These are phyloP conservation scores for Fusarium sp. DNA, from an alignment of 2,329 filamentous ascomycete species.

Conservation along the genomic window DNA sequence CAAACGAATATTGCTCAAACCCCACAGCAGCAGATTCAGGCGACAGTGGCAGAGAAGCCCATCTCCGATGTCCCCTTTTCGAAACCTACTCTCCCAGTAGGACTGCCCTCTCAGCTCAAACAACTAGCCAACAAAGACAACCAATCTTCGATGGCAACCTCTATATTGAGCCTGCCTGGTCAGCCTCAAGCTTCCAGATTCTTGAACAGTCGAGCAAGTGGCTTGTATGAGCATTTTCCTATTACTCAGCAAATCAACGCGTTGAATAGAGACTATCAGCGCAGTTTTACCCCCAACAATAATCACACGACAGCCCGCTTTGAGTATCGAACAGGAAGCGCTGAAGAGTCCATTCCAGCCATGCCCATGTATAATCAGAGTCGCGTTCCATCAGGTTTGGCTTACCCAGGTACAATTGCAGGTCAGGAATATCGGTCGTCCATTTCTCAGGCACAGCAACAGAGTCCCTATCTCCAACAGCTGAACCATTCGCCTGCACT, in stretches of 20 bases:
- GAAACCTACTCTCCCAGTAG: slow-evolving; percentile 8
- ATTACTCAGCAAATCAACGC: neutral
- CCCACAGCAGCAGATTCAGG: neutral
- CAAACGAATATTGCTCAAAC: neutral
- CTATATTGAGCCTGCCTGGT: neutral
- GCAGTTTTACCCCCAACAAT: neutral
- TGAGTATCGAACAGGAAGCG: slow-evolving; percentile 19
- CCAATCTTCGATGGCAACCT: neutral
- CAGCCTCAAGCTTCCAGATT: neutral
- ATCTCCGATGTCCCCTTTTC: neutral
- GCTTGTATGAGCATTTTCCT: slow-evolving; percentile 16
- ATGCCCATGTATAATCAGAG: neutral
- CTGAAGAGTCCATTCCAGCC: slow-evolving; percentile 31
- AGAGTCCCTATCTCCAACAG: neutral
- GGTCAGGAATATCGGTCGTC: neutral
- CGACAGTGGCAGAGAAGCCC: neutral
- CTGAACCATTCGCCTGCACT: neutral
- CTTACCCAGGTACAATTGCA: neutral
- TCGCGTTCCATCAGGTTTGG: neutral
- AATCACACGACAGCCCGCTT: slow-evolving; percentile 19
- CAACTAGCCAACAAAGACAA: slow-evolving; percentile 4
- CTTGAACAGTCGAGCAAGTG: neutral
- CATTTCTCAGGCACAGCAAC: neutral
- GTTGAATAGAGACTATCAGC: slow-evolving; percentile 8
- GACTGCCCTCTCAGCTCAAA: neutral